Percentiles rank a stretch among this genome's conserved stretches.
Conservation (phyloP, 441 rosid species). For the Brassica hybrid region DNA sequence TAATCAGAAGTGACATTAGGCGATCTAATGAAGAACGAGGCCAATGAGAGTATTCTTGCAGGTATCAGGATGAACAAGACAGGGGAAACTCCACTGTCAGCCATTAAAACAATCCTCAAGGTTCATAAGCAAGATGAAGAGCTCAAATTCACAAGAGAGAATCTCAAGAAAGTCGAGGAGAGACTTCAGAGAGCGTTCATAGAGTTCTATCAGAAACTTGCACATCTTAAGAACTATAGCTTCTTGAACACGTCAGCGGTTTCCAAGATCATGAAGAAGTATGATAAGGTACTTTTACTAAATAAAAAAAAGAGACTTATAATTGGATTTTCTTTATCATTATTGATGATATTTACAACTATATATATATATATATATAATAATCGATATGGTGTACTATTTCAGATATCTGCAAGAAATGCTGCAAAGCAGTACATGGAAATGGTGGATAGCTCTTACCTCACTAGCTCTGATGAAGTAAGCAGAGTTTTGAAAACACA, state of each 20-base stretch:
- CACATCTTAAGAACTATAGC: constrained; percentile 56
- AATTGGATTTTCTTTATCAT: no score
- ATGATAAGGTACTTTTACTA: constrained; percentile 54
- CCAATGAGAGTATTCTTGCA: constrained; percentile 38
- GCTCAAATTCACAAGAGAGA: constrained; percentile 44
- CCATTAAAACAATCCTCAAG: constrained; percentile 44
- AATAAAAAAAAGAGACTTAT: background rate
- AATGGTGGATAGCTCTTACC: constrained; percentile 60
- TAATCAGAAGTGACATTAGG: constrained; percentile 42
- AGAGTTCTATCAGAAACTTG: constrained; percentile 53
- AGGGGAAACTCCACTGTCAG: constrained; percentile 42
- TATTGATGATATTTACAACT: background rate
- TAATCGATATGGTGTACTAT: background rate
- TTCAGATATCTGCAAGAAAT: constrained; percentile 52
- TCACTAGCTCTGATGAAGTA: constrained; percentile 63
- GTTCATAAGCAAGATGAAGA: constrained; percentile 35
- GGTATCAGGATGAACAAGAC: constrained; percentile 45
- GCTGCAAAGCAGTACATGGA: constrained; percentile 51
- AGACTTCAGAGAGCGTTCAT: constrained; percentile 46
- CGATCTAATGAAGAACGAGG: constrained; percentile 13
- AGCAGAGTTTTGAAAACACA: background rate
- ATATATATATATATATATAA: background rate
- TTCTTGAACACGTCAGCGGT: constrained; percentile 50
- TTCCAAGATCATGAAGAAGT: constrained; percentile 60
- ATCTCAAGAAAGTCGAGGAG: constrained; percentile 51